A percentile compares a stretch with the other conserved stretches of the same genome.
phyloP scores from a whole-genome alignment of 148 eudicot genomes.

The Persicaria tinctoria region DNA sequence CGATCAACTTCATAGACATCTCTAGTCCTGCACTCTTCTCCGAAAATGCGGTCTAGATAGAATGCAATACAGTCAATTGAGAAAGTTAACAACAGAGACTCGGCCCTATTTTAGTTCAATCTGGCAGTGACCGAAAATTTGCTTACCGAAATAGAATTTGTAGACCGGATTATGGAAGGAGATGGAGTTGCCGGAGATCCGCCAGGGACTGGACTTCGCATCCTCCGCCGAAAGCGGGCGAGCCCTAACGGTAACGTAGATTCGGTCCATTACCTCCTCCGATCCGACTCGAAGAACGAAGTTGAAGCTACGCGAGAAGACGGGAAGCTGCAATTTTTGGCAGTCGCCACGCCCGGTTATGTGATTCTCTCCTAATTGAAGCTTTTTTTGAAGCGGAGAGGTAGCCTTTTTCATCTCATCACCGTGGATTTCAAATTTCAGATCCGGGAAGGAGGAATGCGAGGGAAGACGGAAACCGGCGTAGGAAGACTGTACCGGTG shows the following conservation, averaged over 20 bases:
- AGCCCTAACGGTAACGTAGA: constrained; percentile 76
- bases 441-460: too few species aligned
- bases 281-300: not conserved
- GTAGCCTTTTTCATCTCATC: too few species aligned
- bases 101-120: not conserved
- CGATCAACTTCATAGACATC: constrained; percentile 73
- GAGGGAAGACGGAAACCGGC: too few species aligned
- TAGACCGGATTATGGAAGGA: constrained; percentile 32
- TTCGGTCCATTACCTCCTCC: constrained; percentile 55
- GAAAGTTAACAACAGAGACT: not conserved
- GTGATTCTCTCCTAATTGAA: not conserved
- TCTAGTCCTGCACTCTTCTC: constrained; percentile 58
- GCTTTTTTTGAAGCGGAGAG: too few species aligned
- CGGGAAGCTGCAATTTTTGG: not conserved
- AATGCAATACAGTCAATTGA: not conserved
- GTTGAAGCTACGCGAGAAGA: not conserved
- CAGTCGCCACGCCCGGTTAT: too few species aligned
- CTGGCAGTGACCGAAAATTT: not conserved
- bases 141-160: constrained; percentile 74
- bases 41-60: constrained; percentile 59
- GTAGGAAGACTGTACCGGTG: too few species aligned
- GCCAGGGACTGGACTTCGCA: constrained; percentile 74
- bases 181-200: constrained; percentile 66
- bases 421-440: too few species aligned
- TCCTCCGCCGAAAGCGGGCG: constrained; percentile 78